Evolutionary conservation across 1,139 yeast species (phyloP).

Genomic region (Debaryomycetaceae sp.): DNA sequence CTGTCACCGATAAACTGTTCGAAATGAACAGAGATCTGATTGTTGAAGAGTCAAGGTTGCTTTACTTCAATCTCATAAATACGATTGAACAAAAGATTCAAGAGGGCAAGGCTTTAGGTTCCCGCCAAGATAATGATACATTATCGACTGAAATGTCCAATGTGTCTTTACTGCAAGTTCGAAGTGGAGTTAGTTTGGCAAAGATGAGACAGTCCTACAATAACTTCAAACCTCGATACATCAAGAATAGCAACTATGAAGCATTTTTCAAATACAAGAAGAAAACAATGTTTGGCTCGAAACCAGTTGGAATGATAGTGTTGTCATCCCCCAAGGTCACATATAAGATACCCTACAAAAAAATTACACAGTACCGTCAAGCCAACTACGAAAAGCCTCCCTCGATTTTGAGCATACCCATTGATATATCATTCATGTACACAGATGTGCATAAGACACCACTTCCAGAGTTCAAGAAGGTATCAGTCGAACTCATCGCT

Average conservation of each 20-base stretch:
- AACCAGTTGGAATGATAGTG: conserved; percentile 30
- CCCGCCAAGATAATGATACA: conserved; percentile 1
- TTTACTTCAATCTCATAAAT: conserved; percentile 23
- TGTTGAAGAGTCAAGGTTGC: conserved; percentile 29
- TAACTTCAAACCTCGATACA: conserved; percentile 2
- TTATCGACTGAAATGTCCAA: conserved; percentile 1
- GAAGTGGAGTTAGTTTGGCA: conserved; percentile 21
- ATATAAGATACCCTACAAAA: conserved; percentile 22
- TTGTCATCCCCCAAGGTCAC: conserved; percentile 30
- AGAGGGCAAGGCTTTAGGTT: conserved; percentile 17
- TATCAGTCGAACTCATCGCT: conserved; percentile 30
- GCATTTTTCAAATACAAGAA: conserved; percentile 31
- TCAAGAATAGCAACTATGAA: conserved; percentile 18
- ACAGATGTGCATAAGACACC: conserved; percentile 7
- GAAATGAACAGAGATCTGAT: conserved; percentile 30
- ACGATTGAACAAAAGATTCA: conserved; percentile 25
- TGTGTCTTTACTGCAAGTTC: conserved; percentile 12
- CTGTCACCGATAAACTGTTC: conserved; percentile 21
- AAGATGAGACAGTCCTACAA: conserved; percentile 30
- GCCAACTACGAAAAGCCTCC: conserved; percentile 7
- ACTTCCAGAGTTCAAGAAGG: conserved; percentile 27
- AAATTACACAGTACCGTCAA: conserved; percentile 10
- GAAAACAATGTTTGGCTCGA: conserved; percentile 31
- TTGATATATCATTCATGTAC: conserved; percentile 22
- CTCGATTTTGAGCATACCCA: conserved; percentile 22